These are phyloP conservation scores for Aspergillus sclerotialis DNA, from an alignment of 2,329 filamentous ascomycete genomes.

Conservation along the genomic window DNA sequence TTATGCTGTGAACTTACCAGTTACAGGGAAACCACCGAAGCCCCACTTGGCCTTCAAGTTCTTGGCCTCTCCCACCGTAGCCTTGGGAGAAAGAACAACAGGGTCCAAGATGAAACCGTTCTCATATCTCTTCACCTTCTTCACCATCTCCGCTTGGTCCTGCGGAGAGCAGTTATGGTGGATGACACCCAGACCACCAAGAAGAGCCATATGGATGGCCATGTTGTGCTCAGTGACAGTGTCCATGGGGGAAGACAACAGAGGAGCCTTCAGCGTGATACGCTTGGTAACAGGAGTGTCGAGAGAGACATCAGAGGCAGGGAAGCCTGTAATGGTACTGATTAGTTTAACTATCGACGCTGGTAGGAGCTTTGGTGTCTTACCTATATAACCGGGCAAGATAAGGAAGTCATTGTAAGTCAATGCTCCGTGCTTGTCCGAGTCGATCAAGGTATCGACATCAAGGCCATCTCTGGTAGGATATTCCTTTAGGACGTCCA, in stretches of 20 bases:
- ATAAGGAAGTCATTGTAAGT: slow-evolving; percentile 99
- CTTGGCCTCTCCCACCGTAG: slow-evolving; percentile 85
- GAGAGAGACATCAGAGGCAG: slow-evolving; percentile 78
- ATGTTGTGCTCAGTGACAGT: slow-evolving; percentile 99
- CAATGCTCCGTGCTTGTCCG: slow-evolving; percentile 82
- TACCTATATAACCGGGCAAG: slow-evolving; percentile 91
- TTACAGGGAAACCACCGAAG: slow-evolving; percentile 96
- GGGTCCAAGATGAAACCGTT: slow-evolving; percentile 98
- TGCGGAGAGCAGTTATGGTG: slow-evolving; percentile 99
- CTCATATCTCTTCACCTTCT: slow-evolving; percentile 98
- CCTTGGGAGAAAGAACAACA: slow-evolving; percentile 78
- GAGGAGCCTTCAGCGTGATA: slow-evolving; percentile 91
- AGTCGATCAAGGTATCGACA: slow-evolving; percentile 80
- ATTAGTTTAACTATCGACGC: slow-evolving; percentile 9
- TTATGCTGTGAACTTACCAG: slow-evolving; percentile 61
- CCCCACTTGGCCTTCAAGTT: slow-evolving; percentile 96
- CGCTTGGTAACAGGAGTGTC: slow-evolving; percentile 92
- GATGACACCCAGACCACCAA: slow-evolving; percentile 66
- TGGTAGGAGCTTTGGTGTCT: slow-evolving; percentile 13
- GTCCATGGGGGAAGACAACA: slow-evolving; percentile 98
- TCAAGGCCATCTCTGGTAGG: slow-evolving; percentile 75
- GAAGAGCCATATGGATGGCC: slow-evolving; percentile 77
- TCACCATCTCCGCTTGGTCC: slow-evolving; percentile 95
- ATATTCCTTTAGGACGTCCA: slow-evolving; percentile 74
- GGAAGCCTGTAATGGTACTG: slow-evolving; percentile 57